Conservation (phyloP, 176 grass and related monocot species). For the Cenchrus fungigraminus region DNA sequence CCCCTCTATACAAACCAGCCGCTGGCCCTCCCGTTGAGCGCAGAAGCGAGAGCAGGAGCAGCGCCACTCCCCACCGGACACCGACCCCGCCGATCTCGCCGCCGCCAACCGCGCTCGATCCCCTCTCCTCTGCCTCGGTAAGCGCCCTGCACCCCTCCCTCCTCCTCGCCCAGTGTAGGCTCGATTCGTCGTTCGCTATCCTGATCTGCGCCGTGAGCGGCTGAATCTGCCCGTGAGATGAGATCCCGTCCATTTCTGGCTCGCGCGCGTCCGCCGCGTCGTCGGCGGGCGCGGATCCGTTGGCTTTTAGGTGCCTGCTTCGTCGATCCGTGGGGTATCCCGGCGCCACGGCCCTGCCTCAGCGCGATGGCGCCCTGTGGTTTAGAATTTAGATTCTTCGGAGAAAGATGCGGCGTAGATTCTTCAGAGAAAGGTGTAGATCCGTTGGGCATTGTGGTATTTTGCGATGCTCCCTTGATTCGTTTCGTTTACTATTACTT, state of each 20-base stretch:
- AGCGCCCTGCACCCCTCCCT: not conserved
- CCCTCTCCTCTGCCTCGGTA: slow-evolving; percentile 4
- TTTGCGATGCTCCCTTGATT: not conserved
- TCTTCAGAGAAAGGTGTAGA: not conserved
- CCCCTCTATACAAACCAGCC: slow-evolving; percentile 31
- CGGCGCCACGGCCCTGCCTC: not conserved
- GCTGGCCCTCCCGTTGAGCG: slow-evolving; percentile 1
- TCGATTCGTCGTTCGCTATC: not conserved
- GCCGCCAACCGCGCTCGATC: not conserved
- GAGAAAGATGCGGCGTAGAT: not conserved
- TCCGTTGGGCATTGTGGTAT: slow-evolving; percentile 19
- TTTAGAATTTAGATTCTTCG: not conserved
- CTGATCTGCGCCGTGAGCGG: slow-evolving; percentile 11
- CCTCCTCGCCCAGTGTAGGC: too few relatives aligned
- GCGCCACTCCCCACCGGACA: not conserved
- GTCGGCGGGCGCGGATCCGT: slow-evolving; percentile 23
- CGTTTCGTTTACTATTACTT: not conserved
- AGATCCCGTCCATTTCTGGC: slow-evolving; percentile 33
- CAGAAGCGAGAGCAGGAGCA: slow-evolving; percentile 6
- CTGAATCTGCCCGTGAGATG: slow-evolving; percentile 9
- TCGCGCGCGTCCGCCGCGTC: not conserved
- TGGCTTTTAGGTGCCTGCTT: not conserved
- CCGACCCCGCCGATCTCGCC: not conserved
- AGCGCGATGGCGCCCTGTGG: not conserved
- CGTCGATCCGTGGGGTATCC: not conserved